Conservation (phyloP, 108 stramenopile species). For the Asterionellopsis glacialis region DNA sequence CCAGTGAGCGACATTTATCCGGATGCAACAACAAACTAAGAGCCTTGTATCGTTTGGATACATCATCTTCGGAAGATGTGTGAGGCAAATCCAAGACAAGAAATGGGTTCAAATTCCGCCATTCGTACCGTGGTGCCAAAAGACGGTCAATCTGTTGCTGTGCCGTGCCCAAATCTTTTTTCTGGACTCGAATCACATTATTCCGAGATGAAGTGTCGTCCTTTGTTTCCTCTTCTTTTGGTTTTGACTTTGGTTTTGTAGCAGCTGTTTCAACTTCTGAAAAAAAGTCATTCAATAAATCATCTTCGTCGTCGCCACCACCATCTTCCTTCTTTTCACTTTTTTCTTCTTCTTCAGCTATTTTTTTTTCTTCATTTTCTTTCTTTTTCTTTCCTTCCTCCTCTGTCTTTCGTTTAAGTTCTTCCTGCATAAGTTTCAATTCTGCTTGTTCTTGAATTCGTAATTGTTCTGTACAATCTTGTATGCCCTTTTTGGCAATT, state of each 20-base stretch:
- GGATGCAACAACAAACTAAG: conserved; percentile 77
- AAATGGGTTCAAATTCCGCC: conserved; percentile 87
- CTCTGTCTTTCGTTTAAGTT: conserved; percentile 21
- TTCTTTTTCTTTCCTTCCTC: conserved; percentile 34
- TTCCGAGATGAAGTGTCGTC: conserved; percentile 27
- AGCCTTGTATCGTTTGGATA: conserved; percentile 79
- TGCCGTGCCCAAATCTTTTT: conserved; percentile 59
- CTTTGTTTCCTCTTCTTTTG: conserved; percentile 13
- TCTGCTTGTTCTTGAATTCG: not conserved
- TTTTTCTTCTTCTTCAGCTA: not conserved
- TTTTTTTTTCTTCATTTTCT: conserved; percentile 18
- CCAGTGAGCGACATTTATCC: conserved; percentile 60
- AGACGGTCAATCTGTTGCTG: conserved; percentile 77
- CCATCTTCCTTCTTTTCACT: not conserved
- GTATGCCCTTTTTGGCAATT: conserved; percentile 60
- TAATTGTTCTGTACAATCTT: conserved; percentile 46
- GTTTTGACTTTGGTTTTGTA: conserved; percentile 40
- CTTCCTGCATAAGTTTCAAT: conserved; percentile 12
- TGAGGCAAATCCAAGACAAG: conserved; percentile 64
- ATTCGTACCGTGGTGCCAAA: conserved; percentile 69
- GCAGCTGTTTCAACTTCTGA: conserved; percentile 74
- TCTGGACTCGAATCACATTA: conserved; percentile 65
- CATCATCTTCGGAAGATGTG: conserved; percentile 56
- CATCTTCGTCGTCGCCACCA: conserved; percentile 28
- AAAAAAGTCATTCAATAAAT: conserved; percentile 82